Evolutionary conservation across 2,329 filamentous ascomycete genomes (phyloP).

Genomic region (Botryotinia globosa): DNA sequence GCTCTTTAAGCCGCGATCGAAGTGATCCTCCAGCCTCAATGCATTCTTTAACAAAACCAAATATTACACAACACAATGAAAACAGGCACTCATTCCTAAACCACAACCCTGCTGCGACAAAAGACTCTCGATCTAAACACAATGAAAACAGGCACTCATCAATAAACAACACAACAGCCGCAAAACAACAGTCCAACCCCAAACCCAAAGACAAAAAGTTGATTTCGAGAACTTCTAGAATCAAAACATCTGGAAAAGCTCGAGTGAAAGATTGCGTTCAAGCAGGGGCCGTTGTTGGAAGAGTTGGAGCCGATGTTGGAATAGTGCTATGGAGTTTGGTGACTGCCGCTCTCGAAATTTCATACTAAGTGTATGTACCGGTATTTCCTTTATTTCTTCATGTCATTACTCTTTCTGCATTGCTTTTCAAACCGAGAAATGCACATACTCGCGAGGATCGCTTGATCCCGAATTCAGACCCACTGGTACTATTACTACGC

Average conservation of each 20-base stretch:
- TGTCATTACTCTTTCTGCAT: background rate
- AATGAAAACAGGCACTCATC: background rate
- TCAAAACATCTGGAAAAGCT: background rate
- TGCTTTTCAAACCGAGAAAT: background rate
- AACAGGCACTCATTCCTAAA: background rate
- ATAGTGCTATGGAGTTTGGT: background rate
- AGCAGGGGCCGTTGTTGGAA: background rate
- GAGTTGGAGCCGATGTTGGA: background rate
- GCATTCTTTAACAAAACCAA: background rate
- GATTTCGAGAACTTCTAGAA: background rate
- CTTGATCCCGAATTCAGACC: background rate
- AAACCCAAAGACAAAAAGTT: background rate
- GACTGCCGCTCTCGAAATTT: background rate
- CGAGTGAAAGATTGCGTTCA: background rate
- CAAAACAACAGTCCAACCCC: rapidly evolving
- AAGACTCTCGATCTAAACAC: background rate
- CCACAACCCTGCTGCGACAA: background rate
- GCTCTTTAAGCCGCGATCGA: background rate
- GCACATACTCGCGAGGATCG: background rate
- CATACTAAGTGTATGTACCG: background rate
- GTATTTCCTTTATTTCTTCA: background rate
- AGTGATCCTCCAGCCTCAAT: background rate
- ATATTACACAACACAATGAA: background rate
- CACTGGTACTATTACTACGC: background rate
- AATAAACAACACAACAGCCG: background rate